Evolutionary conservation across 2,329 filamentous ascomycete genomes (phyloP).

Genomic region (Talaromyces sp.): DNA sequence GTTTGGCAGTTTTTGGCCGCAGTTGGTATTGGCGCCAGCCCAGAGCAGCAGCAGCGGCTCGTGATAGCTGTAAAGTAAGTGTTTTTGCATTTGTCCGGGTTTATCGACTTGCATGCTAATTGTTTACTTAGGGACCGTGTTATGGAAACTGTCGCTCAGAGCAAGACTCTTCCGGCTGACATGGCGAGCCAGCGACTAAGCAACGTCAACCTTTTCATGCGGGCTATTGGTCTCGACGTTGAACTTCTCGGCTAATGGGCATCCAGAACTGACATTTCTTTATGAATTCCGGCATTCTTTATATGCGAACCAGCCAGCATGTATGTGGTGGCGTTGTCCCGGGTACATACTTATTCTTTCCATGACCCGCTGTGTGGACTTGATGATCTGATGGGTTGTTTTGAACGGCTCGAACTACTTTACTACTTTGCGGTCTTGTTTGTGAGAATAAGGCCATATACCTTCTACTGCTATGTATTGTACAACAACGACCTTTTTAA

Average conservation of each 20-base stretch:
- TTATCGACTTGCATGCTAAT: slow-evolving; percentile 12
- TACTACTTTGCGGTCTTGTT: not conserved
- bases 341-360: not conserved
- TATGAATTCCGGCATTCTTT: not conserved
- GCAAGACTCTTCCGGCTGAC: slow-evolving; percentile 81
- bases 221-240: slow-evolving; percentile 95
- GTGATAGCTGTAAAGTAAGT: slow-evolving; percentile 83
- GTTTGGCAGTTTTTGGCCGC: slow-evolving; percentile 97
- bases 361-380: not conserved
- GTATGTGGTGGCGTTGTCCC: not conserved
- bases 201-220: slow-evolving; percentile 98
- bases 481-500: not conserved
- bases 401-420: not conserved
- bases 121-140: slow-evolving; percentile 62
- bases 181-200: slow-evolving; percentile 77
- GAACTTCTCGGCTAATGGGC: slow-evolving; percentile 55
- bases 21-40: slow-evolving; percentile 85
- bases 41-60: slow-evolving; percentile 89
- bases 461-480: not conserved
- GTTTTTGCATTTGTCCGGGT: not conserved
- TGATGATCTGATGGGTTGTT: not conserved
- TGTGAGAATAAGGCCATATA: not conserved
- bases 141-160: slow-evolving; percentile 85
- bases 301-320: not conserved
- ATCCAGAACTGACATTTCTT: not conserved